phyloP scores from a whole-genome alignment of 768 basidiomycete species.

The Holtermannia corniformis region DNA sequence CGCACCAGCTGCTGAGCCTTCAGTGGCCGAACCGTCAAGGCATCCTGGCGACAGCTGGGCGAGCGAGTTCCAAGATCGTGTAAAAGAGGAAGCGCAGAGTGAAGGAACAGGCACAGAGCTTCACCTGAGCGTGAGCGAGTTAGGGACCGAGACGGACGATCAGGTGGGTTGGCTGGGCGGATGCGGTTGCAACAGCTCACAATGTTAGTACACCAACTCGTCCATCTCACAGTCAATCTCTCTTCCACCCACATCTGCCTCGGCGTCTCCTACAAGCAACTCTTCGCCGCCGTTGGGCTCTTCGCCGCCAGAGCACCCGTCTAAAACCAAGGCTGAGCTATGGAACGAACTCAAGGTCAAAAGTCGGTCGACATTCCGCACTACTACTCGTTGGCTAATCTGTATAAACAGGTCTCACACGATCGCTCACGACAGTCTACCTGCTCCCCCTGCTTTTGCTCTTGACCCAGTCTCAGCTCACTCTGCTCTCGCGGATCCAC shows the following conservation, averaged over 20 bases:
- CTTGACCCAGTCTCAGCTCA: constrained; percentile 78
- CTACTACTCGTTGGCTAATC: constrained; percentile 6
- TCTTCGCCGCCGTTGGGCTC: neutral
- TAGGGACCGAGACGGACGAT: constrained; percentile 20
- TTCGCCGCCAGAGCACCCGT: neutral
- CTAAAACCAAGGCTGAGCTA: constrained; percentile 43
- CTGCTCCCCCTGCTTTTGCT: constrained; percentile 73
- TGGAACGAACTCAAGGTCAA: constrained; percentile 92
- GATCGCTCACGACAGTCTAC: constrained; percentile 77
- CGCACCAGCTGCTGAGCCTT: neutral
- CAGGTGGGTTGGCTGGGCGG: constrained; percentile 15
- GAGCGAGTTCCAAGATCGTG: constrained; percentile 17
- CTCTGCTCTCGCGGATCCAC: constrained; percentile 63
- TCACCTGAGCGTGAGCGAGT: constrained; percentile 3
- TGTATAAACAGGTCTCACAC: constrained; percentile 59
- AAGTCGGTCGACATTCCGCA: too few species aligned
- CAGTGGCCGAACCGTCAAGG: neutral
- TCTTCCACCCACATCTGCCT: constrained; percentile 27
- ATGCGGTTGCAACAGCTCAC: constrained; percentile 1
- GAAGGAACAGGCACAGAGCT: constrained; percentile 1
- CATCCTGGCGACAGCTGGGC: constrained; percentile 24
- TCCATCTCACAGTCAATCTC: constrained; percentile 29
- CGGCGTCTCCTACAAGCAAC: constrained; percentile 20
- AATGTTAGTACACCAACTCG: constrained; percentile 15
- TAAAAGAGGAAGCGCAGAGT: neutral